phyloP scores from a whole-genome alignment of 768 basidiomycete genomes.

The Dioszegia crocea region DNA sequence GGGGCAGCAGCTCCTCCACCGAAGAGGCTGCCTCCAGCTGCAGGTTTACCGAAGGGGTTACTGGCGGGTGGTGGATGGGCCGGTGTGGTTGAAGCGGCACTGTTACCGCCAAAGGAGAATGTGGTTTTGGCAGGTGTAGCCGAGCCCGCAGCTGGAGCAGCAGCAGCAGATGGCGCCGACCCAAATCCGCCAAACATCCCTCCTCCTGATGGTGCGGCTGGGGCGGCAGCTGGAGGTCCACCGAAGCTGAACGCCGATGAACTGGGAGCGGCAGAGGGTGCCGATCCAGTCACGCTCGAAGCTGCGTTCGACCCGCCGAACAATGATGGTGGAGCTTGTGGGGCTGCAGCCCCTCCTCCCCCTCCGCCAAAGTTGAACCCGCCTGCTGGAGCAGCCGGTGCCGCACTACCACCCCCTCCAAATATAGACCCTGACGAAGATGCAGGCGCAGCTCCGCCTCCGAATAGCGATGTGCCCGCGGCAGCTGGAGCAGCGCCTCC shows the following conservation, averaged over 20 bases:
- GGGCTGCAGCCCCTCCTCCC: not conserved
- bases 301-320: slow-evolving; percentile 11
- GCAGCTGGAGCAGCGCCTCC: not conserved
- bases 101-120: slow-evolving; percentile 28
- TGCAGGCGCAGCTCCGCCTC: slow-evolving; percentile 10
- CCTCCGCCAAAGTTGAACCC: slow-evolving; percentile 16
- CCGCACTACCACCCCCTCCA: slow-evolving; percentile 11
- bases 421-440: not conserved
- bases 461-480: not conserved
- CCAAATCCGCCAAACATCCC: slow-evolving; percentile 17
- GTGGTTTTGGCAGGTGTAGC: slow-evolving; percentile 39
- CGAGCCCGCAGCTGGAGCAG: slow-evolving; percentile 19
- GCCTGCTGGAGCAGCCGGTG: slow-evolving; percentile 2
- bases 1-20: slow-evolving; percentile 21
- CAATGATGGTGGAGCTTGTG: slow-evolving; percentile 3
- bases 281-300: slow-evolving; percentile 2
- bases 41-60: slow-evolving; percentile 26
- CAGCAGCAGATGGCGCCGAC: not conserved
- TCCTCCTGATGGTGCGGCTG: slow-evolving; percentile 9
- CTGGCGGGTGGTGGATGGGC: slow-evolving; percentile 28
- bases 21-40: slow-evolving; percentile 19
- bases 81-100: slow-evolving; percentile 22
- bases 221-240: slow-evolving; percentile 1
- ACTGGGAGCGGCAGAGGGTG: slow-evolving; percentile 12
- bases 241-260: slow-evolving; percentile 12